Evolutionary conservation across 2,329 filamentous ascomycete species (phyloP).

Genomic region (Paecilomyces dactylethromorphus): DNA sequence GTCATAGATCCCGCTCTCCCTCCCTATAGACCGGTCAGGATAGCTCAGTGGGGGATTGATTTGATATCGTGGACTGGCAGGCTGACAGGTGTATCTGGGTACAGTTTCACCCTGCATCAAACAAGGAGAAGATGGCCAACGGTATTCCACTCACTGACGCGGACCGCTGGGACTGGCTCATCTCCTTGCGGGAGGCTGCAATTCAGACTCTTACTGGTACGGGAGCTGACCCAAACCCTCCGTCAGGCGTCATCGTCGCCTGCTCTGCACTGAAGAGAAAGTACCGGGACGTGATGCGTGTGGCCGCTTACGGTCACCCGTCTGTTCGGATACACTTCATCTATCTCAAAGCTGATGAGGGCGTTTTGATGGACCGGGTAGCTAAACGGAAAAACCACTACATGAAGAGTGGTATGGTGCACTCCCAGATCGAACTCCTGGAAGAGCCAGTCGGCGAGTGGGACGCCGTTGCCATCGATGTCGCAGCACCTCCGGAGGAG

Average conservation of each 20-base stretch:
- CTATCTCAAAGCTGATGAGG: constrained; percentile 74
- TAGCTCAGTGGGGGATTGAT: too few species aligned
- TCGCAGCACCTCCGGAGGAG: constrained; percentile 44
- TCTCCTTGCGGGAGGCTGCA: constrained; percentile 60
- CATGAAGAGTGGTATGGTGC: constrained; percentile 94
- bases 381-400: constrained; percentile 73
- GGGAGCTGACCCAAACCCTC: constrained; percentile 40
- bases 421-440: constrained; percentile 82
- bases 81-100: background rate
- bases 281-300: constrained; percentile 86
- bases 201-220: constrained; percentile 44
- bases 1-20: background rate
- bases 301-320: constrained; percentile 68
- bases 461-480: constrained; percentile 67
- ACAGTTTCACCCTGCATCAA: constrained; percentile 52
- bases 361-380: constrained; percentile 69
- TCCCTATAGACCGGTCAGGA: background rate
- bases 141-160: constrained; percentile 82
- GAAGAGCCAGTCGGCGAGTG: constrained; percentile 71
- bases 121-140: constrained; percentile 84
- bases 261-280: constrained; percentile 96
- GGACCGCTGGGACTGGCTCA: constrained; percentile 98
- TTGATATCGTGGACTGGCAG: background rate
- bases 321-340: constrained; percentile 83
- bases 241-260: constrained; percentile 79